Conservation (phyloP, 805 yeast genomes). For the Yarrowia porcina region DNA sequence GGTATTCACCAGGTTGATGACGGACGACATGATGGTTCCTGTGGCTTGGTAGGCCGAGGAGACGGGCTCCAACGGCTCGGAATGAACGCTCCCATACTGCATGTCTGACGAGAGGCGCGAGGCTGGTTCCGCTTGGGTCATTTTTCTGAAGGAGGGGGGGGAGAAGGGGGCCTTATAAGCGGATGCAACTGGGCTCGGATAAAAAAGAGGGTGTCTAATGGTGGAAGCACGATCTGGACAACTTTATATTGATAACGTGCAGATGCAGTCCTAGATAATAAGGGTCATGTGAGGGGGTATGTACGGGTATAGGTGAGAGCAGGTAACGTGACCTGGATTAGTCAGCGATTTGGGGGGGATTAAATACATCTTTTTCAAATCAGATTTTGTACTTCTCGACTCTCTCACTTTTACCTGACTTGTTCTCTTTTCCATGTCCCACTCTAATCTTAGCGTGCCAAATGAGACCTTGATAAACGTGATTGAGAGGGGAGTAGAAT, state of each 20-base stretch:
- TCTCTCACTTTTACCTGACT: neutral
- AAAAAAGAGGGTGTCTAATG: neutral
- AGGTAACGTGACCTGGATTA: no score
- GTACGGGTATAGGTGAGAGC: no score
- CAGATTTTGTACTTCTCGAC: no score
- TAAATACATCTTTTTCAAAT: no score
- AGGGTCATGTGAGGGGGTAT: no score
- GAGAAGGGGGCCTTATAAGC: neutral
- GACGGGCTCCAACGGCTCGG: conserved; percentile 1
- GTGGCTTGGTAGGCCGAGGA: conserved; percentile 12
- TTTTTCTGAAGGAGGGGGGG: no score
- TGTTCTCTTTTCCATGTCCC: neutral
- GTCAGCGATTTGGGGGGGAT: no score
- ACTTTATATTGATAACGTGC: neutral
- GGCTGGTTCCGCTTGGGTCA: neutral
- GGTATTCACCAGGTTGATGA: conserved; percentile 65
- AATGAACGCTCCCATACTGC: conserved; percentile 1
- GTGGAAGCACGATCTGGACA: neutral
- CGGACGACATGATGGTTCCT: conserved; percentile 51
- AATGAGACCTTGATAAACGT: no score
- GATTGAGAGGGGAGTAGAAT: no score
- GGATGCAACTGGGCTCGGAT: neutral
- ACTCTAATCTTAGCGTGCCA: neutral
- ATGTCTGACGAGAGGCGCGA: neutral
- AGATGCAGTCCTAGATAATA: no score